Percentiles rank a stretch among this genome's conserved stretches.
These are phyloP conservation scores for Zoysia pacifica DNA, from an alignment of 176 grass and related monocot genomes.

Conservation along the genomic window DNA sequence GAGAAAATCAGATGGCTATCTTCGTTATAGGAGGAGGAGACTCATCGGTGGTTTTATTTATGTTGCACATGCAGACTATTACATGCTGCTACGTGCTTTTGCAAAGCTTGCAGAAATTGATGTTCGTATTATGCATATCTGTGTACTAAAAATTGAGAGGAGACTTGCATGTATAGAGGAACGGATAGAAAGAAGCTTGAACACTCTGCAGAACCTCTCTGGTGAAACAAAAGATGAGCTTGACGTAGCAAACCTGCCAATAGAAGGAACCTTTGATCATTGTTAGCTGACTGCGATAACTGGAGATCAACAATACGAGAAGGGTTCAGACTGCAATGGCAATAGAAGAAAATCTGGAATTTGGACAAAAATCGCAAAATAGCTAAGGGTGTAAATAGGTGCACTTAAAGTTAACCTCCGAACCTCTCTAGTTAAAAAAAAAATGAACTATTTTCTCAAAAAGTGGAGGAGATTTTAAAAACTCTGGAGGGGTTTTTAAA, in stretches of 20 bases:
- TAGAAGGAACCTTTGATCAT: background rate
- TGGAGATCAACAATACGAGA: background rate
- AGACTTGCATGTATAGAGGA: slow-evolving; percentile 69
- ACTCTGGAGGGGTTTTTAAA: too few relatives aligned
- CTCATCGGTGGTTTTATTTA: slow-evolving; percentile 47
- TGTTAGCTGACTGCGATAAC: background rate
- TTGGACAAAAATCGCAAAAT: background rate
- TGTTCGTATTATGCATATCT: slow-evolving; percentile 65
- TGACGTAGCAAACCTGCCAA: background rate
- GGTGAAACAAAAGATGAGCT: slow-evolving; percentile 10
- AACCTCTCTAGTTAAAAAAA: too few relatives aligned
- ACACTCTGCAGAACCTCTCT: slow-evolving; percentile 37
- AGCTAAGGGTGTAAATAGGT: too few relatives aligned
- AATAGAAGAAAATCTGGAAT: background rate
- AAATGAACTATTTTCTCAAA: too few relatives aligned
- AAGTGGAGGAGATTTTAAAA: too few relatives aligned
- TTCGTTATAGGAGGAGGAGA: slow-evolving; percentile 69
- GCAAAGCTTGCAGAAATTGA: slow-evolving; percentile 76
- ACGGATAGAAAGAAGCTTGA: slow-evolving; percentile 47
- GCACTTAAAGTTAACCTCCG: too few relatives aligned
- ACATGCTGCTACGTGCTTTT: slow-evolving; percentile 72
- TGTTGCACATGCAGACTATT: slow-evolving; percentile 87
- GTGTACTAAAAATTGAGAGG: slow-evolving; percentile 77
- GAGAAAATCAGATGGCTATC: slow-evolving; percentile 58
- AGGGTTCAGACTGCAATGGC: background rate